phyloP scores from a whole-genome alignment of 2,329 filamentous ascomycete genomes.

The Hypoxylon sp. region DNA sequence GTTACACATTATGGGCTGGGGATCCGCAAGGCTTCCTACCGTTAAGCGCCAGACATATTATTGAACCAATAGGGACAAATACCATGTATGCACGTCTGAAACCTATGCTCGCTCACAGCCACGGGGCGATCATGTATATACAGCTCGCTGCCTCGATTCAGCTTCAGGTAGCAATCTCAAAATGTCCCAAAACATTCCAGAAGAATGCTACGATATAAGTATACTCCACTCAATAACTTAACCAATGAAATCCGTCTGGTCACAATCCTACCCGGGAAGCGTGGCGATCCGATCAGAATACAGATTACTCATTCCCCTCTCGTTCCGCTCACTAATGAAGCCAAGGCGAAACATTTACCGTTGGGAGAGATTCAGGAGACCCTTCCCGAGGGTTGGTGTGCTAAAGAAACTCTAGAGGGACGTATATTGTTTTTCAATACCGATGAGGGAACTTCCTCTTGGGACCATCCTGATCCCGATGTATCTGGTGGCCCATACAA shows the following conservation, averaged over 20 bases:
- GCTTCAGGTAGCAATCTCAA: neutral
- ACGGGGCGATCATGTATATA: neutral
- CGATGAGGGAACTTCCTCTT: constrained; percentile 1
- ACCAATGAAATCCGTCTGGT: constrained; percentile 35
- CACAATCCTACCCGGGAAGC: constrained; percentile 36
- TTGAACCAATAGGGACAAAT: neutral
- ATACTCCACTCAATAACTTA: constrained; percentile 29
- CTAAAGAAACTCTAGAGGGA: constrained; percentile 29
- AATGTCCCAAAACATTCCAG: neutral
- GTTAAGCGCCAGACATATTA: neutral
- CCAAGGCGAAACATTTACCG: constrained; percentile 21
- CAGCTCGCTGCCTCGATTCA: neutral
- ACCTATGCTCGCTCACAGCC: neutral
- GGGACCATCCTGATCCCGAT: constrained; percentile 33
- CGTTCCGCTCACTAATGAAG: constrained; percentile 2
- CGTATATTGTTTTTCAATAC: constrained; percentile 29
- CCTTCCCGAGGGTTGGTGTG: constrained; percentile 20
- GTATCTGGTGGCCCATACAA: constrained; percentile 24
- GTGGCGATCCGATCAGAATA: constrained; percentile 34
- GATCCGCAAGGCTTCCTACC: neutral
- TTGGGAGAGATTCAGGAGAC: constrained; percentile 31
- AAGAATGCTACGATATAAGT: constrained; percentile 30
- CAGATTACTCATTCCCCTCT: constrained; percentile 33
- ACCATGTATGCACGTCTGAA: neutral
- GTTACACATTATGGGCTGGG: neutral